Evolutionary conservation across 768 basidiomycete species (phyloP), one percentile per base, ranked within the genome.

Genomic region (Naganishia randhawae): DNA sequence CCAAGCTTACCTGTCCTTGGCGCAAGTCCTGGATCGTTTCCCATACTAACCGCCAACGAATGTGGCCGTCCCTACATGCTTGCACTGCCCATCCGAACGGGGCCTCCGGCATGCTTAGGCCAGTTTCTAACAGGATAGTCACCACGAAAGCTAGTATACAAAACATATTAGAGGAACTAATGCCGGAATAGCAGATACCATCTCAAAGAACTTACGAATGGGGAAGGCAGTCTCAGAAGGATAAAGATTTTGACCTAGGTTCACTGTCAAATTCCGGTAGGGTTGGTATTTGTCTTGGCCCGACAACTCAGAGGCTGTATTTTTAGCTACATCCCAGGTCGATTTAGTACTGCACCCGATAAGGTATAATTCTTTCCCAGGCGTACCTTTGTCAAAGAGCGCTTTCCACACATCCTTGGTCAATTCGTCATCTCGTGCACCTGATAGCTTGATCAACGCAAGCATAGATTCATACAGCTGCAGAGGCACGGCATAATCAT

Each of bases 351-450:
- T n/a, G n/a, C n/a, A n/a, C n/a, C n/a, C n/a, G n/a, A n/a, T n/a
- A n/a, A n/a, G n/a, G n/a, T n/a, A n/a, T n/a, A 27, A 8, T 25
- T 16, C 51, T 14, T 33, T 11, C 31, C 6, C 1, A 22, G 19
- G 51, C 57, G 39, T 50, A 62, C 57, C 67, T 63, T 42, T 68
- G 6, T 61, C 41, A 25, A 68, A 52, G 25, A 68, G 27, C 31
- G 55, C 61, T 22, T 68, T 63, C 67, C 67, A 68, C 32, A 68
- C 50, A 62, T 68, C 67, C n/a, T 48, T 41, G 13, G 57, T 57
- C 57, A 68, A 27, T 17, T 68, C 51, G 16, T 50, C 67, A 63
- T 68, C 67, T 41, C 67, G 55, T 10, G 50, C 55, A 33, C 57
- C 67, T 25, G 67, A 68, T 35, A 48, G n/a, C 14, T 68, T 55